phyloP scores from a whole-genome alignment of 305 asterid species.

The Fraxinus xanthoxyloides region DNA sequence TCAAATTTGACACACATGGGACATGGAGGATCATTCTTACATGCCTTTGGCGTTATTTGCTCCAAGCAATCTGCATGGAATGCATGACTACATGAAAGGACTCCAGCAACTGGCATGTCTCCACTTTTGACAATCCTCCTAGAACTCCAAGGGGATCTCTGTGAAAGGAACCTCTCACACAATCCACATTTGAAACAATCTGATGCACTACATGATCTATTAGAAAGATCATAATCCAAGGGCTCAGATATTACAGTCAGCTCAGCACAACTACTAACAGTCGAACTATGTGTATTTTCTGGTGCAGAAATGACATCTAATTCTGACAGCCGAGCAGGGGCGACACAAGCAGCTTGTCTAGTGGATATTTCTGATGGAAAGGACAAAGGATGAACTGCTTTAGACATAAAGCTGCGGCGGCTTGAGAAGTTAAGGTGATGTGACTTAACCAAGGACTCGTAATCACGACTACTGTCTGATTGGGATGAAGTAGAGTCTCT shows the following conservation, averaged over 20 bases:
- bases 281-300: constrained; percentile 53
- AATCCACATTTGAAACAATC: constrained; percentile 70
- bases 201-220: constrained; percentile 40
- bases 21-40: constrained; percentile 82
- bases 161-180: constrained; percentile 86
- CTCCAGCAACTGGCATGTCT: constrained; percentile 93
- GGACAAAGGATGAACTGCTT: constrained; percentile 86
- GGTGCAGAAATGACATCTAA: constrained; percentile 48
- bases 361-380: constrained; percentile 54
- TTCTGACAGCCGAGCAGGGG: constrained; percentile 38
- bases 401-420: constrained; percentile 88
- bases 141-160: constrained; percentile 93
- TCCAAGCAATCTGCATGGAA: constrained; percentile 97
- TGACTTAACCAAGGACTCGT: constrained; percentile 59
- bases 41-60: constrained; percentile 78
- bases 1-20: constrained; percentile 70
- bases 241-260: constrained; percentile 63
- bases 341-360: constrained; percentile 30
- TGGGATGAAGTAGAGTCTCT: constrained; percentile 83
- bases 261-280: constrained; percentile 72
- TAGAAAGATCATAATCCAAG: constrained; percentile 46
- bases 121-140: constrained; percentile 76
- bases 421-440: constrained; percentile 64
- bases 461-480: constrained; percentile 82
- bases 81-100: constrained; percentile 89